Base-by-base conservation (phyloP, 176 grass and related monocot genomes). In the Triticum turgidum region DNA sequence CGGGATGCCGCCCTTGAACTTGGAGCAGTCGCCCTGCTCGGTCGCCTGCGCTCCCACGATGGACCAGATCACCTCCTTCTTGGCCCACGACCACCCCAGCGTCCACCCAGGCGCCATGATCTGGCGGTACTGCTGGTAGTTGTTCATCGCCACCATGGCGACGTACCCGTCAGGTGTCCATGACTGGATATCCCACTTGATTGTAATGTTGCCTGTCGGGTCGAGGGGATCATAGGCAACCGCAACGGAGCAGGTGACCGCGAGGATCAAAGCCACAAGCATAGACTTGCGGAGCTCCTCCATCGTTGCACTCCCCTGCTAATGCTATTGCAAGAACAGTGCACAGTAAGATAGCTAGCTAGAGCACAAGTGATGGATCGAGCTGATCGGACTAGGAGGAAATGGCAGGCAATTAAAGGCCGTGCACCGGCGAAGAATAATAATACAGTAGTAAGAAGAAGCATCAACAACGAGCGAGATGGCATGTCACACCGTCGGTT, bases 21-120 rank as follows among this genome's bases (percentile, higher is more conserved):
- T 98, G 74, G 94, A 96, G 90, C 97, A 96, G 87, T 99, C 97
- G 15, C 97, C 97, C 64, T 99, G 94, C 65, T 99, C 94, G 1
- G 94, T 94, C 1, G 94, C 82, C 75, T 96, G 97, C 0, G 97
- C 94, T 1, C 97, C 97, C 1, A 99, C 90, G 82, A 99, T 99
- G 45, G 97, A 99, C 97, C 97, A 99, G 69, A 99, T 99, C 59
- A 99, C 97, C 89, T 99, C 94, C 44, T 98, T 98, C 90, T 99
- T 99, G 0, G 93, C 92, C 97, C 97, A 99, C 5, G 89, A 87
- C 97, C 97, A 98, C 0, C 91, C 90, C 29, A 96, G 18, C 6
- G 91, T 94, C 97, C 97, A 99, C 1, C 97, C 92, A 0, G 97
- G 94, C 14, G 25, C 80, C 90, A 92, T 85, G 74, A 99, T 99